phyloP scores from a whole-genome alignment of 2,329 filamentous ascomycete genomes.

The Aspergillus eucalypticola region DNA sequence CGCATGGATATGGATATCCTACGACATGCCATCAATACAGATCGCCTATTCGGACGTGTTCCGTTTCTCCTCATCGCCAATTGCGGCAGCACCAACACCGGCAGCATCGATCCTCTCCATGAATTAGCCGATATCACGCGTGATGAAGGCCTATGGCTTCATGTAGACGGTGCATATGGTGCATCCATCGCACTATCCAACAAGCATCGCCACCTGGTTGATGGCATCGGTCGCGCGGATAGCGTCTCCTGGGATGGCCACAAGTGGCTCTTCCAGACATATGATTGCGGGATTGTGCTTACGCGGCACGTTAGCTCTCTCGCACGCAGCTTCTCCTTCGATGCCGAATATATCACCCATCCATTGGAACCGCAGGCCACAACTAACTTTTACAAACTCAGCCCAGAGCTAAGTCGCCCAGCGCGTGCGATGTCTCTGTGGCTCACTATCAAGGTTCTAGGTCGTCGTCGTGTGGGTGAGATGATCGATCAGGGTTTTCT shows the following conservation, averaged over 20 bases:
- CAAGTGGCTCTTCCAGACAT: slow-evolving; percentile 29
- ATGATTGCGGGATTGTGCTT: slow-evolving; percentile 27
- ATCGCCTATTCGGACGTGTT: slow-evolving; percentile 3
- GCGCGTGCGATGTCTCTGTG: slow-evolving; percentile 25
- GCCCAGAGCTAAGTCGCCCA: slow-evolving; percentile 24
- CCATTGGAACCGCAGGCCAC: slow-evolving; percentile 8
- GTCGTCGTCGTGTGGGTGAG: slow-evolving; percentile 16
- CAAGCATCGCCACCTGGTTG: slow-evolving; percentile 2
- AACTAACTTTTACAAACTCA: slow-evolving; percentile 22
- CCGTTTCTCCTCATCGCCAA: slow-evolving; percentile 23
- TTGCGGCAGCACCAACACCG: slow-evolving; percentile 23
- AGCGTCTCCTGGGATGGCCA: slow-evolving; percentile 30
- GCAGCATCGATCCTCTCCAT: slow-evolving; percentile 23
- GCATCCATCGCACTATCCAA: slow-evolving; percentile 21
- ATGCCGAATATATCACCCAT: slow-evolving; percentile 6
- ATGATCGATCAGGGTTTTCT: slow-evolving; percentile 23
- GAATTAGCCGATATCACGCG: slow-evolving; percentile 13
- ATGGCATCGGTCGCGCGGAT: slow-evolving; percentile 19
- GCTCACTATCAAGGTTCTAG: slow-evolving; percentile 23
- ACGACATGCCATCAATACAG: slow-evolving; percentile 2
- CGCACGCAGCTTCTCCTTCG: slow-evolving; percentile 17
- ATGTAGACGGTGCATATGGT: slow-evolving; percentile 27
- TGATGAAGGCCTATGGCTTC: slow-evolving; percentile 22
- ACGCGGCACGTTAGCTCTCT: slow-evolving; percentile 15
- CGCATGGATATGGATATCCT: slow-evolving; percentile 5